Conservation (phyloP, 305 asterid species). For the Caryopteris hybrid region DNA sequence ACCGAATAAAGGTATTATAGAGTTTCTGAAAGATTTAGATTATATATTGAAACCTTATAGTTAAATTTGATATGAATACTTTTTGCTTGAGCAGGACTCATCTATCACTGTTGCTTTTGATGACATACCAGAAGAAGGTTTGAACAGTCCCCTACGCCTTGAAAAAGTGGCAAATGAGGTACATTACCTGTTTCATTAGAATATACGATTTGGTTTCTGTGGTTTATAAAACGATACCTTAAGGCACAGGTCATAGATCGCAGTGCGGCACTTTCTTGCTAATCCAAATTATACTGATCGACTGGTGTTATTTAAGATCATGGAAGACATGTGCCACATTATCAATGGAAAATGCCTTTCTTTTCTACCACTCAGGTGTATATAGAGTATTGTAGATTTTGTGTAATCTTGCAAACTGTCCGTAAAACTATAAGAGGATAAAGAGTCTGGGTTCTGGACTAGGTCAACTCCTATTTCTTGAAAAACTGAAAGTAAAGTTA, state of each 20-base stretch:
- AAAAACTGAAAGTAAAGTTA: neutral
- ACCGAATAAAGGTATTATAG: constrained; percentile 70
- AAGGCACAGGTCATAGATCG: neutral
- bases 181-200: constrained; percentile 19
- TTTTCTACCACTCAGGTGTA: neutral
- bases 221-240: neutral
- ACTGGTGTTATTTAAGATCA: neutral
- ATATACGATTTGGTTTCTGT: constrained; percentile 4
- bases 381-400: neutral
- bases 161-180: constrained; percentile 98
- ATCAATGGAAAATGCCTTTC: constrained; percentile 2
- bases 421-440: neutral
- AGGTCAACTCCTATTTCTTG: neutral
- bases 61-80: constrained; percentile 7
- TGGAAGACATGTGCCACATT: constrained; percentile 6
- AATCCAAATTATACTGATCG: neutral
- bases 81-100: constrained; percentile 62
- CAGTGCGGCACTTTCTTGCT: neutral
- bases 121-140: constrained; percentile 94
- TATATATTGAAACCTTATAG: neutral
- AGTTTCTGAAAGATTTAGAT: neutral
- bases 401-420: neutral
- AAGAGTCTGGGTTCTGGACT: neutral
- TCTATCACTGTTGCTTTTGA: constrained; percentile 90
- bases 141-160: constrained; percentile 81